Evolutionary conservation across 345 rosid genomes (phyloP).

Genomic region (Gynandropsis gynandra): DNA sequence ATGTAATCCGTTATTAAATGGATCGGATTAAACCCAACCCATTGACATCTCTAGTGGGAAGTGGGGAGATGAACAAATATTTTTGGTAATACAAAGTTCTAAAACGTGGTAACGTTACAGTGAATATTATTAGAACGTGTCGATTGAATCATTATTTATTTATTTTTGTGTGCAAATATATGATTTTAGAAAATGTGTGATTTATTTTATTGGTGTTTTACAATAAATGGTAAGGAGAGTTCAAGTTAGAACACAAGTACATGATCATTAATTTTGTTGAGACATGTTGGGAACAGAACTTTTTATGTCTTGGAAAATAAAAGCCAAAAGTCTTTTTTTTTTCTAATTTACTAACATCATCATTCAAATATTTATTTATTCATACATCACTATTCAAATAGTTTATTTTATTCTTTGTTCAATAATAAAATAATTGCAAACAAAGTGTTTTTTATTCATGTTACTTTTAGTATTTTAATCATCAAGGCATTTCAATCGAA

Average conservation of each 20-base stretch:
- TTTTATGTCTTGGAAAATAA: conserved; percentile 9
- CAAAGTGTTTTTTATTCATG: conserved; percentile 12
- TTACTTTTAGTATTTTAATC: conserved; percentile 7
- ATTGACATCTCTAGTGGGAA: too few species aligned
- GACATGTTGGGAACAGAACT: conserved; percentile 27
- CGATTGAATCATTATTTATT: too few species aligned
- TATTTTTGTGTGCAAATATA: too few species aligned
- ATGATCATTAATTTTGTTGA: conserved; percentile 19
- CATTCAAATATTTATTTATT: conserved; percentile 7
- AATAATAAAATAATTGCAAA: conserved; percentile 4
- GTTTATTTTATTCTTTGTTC: conserved; percentile 2
- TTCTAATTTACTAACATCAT: conserved; percentile 12
- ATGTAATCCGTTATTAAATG: too few species aligned
- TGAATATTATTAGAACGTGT: too few species aligned
- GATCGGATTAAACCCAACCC: too few species aligned
- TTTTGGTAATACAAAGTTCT: too few species aligned
- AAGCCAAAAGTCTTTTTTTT: conserved; percentile 8
- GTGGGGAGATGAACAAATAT: too few species aligned
- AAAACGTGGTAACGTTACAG: too few species aligned
- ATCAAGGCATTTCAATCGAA: not conserved
- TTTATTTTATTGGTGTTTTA: too few species aligned
- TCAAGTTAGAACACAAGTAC: conserved; percentile 7
- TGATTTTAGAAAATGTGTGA: too few species aligned
- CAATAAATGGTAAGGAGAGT: not conserved
- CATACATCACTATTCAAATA: conserved; percentile 12